Conservation (phyloP, 768 basidiomycete species). For the Mycena leptocephala region DNA sequence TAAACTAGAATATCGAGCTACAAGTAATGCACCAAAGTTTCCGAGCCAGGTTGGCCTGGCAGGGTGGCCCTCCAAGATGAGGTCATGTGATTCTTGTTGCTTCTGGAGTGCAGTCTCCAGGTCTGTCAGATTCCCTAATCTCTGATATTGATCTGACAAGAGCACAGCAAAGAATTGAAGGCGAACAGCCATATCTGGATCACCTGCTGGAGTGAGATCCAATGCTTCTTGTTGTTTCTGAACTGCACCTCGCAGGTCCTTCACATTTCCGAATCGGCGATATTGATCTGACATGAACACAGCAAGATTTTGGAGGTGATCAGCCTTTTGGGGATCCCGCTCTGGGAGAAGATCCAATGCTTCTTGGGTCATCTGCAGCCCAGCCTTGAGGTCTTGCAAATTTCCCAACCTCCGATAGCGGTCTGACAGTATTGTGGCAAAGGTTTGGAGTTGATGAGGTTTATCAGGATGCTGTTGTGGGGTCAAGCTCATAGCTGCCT, state of each 20-base stretch:
- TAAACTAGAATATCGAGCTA: too few species aligned
- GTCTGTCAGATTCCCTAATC: too few species aligned
- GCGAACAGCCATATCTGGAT: too few species aligned
- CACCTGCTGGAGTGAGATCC: background rate
- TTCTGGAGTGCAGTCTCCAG: too few species aligned
- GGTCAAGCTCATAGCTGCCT: too few species aligned
- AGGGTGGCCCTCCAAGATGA: too few species aligned
- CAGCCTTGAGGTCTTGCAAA: background rate
- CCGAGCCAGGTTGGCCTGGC: too few species aligned
- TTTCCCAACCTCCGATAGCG: background rate
- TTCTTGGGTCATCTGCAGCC: background rate
- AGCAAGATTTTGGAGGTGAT: background rate
- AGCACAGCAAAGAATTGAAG: too few species aligned
- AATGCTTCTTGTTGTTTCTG: background rate
- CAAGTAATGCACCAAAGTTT: too few species aligned
- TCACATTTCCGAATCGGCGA: background rate
- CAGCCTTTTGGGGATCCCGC: background rate
- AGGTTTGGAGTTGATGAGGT: background rate
- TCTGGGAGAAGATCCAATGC: background rate
- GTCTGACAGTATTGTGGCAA: background rate
- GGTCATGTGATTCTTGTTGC: too few species aligned
- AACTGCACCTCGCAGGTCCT: background rate
- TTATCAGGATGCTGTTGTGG: too few species aligned
- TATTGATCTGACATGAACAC: background rate
- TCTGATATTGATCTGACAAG: too few species aligned